These are phyloP conservation scores for Centaurea solstitialis DNA, from an alignment of 129 eudicot genomes.

Conservation along the genomic window DNA sequence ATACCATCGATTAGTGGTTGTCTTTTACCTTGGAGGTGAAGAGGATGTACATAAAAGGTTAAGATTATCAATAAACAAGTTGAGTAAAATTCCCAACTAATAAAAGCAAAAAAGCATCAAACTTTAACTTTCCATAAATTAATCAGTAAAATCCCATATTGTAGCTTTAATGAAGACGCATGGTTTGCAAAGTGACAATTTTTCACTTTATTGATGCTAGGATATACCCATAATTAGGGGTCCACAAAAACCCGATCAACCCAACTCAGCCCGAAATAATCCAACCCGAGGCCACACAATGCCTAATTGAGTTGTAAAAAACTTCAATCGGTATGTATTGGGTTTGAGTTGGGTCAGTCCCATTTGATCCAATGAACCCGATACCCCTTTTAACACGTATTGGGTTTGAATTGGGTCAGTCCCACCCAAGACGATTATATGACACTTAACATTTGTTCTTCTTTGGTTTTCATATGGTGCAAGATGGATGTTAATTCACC, in stretches of 20 bases:
- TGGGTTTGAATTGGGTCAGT: not conserved
- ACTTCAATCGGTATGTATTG: not conserved
- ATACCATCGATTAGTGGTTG: not conserved
- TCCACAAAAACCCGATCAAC: not conserved
- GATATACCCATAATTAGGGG: not conserved
- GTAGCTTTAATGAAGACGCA: not conserved
- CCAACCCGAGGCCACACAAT: not conserved
- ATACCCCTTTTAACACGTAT: not conserved
- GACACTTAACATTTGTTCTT: not conserved
- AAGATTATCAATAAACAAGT: not conserved
- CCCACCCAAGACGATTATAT: not conserved
- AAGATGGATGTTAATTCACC: not conserved
- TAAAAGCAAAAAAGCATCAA: not conserved
- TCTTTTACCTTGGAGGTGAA: constrained; percentile 1
- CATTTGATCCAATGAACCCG: no score
- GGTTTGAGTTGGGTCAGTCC: not conserved
- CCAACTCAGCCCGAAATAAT: not conserved
- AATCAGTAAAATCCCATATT: not conserved
- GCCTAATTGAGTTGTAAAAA: not conserved
- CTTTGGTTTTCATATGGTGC: not conserved
- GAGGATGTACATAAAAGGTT: not conserved
- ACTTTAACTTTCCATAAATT: not conserved
- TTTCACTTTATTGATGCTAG: not conserved
- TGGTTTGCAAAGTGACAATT: not conserved
- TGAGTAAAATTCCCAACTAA: not conserved